These are phyloP conservation scores for Hypsizygus marmoreus DNA, from an alignment of 768 basidiomycete genomes.

Conservation along the genomic window DNA sequence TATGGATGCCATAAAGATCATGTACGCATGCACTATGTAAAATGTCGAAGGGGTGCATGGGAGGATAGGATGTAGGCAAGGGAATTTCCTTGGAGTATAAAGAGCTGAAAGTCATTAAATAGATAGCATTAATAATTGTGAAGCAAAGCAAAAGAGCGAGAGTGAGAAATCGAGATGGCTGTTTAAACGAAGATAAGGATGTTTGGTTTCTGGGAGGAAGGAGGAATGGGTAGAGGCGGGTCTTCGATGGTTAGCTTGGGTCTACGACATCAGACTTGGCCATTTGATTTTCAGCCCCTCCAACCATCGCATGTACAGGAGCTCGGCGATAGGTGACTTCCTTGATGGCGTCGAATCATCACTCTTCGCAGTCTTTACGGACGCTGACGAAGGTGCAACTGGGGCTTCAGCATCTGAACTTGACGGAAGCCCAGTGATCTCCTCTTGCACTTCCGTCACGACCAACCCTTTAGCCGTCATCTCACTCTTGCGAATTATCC, in stretches of 20 bases:
- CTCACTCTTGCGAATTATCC: conserved; percentile 77
- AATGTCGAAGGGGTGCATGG: no score
- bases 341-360: conserved; percentile 43
- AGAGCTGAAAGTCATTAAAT: conserved; percentile 1
- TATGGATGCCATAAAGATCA: no score
- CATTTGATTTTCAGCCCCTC: conserved; percentile 90
- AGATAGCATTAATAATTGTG: conserved; percentile 5
- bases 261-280: conserved; percentile 69
- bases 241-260: neutral
- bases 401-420: conserved; percentile 35
- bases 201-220: neutral
- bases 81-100: no score
- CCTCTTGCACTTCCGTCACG: conserved; percentile 81
- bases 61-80: neutral
- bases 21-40: no score
- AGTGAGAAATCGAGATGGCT: neutral
- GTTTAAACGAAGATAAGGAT: no score
- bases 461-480: conserved; percentile 85
- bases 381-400: conserved; percentile 17
- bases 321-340: conserved; percentile 90
- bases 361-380: conserved; percentile 25
- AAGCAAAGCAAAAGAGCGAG: neutral
- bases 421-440: conserved; percentile 52
- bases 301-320: conserved; percentile 97
- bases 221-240: neutral